Evolutionary conservation across 2,329 filamentous ascomycete species (phyloP).

Genomic region (Rhytidhysteron rufulum): DNA sequence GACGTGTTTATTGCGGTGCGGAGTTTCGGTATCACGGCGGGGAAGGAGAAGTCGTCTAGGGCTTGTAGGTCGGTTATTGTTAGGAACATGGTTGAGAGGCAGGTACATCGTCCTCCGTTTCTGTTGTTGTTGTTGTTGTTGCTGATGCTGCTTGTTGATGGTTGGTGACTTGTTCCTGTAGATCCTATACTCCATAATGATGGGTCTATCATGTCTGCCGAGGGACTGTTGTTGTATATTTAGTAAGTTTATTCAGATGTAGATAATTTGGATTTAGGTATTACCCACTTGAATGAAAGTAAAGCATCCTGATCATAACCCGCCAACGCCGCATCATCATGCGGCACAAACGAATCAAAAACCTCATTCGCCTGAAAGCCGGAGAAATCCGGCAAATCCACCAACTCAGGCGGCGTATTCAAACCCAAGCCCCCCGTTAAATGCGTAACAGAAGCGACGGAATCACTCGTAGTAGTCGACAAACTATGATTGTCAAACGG

Average conservation of each 20-base stretch:
- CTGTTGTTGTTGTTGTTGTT: slow-evolving; percentile 1
- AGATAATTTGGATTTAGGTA: not conserved
- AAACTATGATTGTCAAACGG: too few species aligned
- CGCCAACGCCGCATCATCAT: slow-evolving; percentile 3
- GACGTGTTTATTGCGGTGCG: slow-evolving; percentile 41
- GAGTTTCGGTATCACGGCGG: slow-evolving; percentile 38
- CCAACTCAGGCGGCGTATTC: slow-evolving; percentile 8
- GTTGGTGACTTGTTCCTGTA: not conserved
- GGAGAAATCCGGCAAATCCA: slow-evolving; percentile 9
- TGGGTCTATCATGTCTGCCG: slow-evolving; percentile 15
- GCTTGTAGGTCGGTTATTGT: slow-evolving; percentile 40
- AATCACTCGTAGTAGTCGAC: too few species aligned
- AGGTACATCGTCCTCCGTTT: slow-evolving; percentile 34
- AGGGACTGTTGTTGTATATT: not conserved
- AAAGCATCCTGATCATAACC: slow-evolving; percentile 1
- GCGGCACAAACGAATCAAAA: slow-evolving; percentile 2
- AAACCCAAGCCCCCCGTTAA: slow-evolving; percentile 8
- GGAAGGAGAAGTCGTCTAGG: slow-evolving; percentile 38
- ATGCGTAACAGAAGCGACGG: not conserved
- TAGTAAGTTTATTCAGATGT: not conserved
- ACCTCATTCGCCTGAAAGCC: slow-evolving; percentile 4
- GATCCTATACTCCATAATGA: slow-evolving; percentile 18
- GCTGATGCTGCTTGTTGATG: not conserved
- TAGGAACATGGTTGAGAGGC: slow-evolving; percentile 45
- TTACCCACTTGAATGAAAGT: slow-evolving; percentile 13